Base-by-base conservation (phyloP, 1,284 basidiomycete genomes). In the Entoloma clypeatum region DNA sequence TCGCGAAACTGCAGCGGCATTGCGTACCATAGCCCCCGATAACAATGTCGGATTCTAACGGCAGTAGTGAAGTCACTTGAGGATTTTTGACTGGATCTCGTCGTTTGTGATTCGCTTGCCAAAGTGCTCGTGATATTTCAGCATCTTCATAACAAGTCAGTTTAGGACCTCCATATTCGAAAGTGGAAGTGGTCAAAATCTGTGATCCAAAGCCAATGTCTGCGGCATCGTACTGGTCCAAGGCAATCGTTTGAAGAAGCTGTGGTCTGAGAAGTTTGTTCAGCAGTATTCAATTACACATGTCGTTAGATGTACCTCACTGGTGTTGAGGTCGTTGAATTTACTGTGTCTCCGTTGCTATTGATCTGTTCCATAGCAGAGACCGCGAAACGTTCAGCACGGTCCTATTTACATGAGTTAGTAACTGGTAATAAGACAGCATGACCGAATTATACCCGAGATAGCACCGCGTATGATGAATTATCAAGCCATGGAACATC, bases 1-100 rank as follows among this genome's bases (percentile, higher is more conserved):
- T 26, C 2, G 18, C 8, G 7, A 47, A 24, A 10, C 33, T 11
- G 2, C 8, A 10, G 5, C 8, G 8, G 21, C 30, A 9, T 7
- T 32, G 5, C 76, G 27, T 51, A 86, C 85, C 71, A 48, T 71
- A 79, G 28, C 84, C 86, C 30, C 80, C 58, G 30, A 86, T 51
- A 24, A 88, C 63, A 0, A 59, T 42, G 23, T 76, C 72, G 1
- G 78, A 58, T 34, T 80, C 77, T 5, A 86, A 51, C 7, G 81
- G 77, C 18, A 87, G 62, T 7, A 76, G 56, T 1, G 70, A 65
- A 2, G 79, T 76, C 18, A 75, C 47, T 17, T 55, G 54, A 13
- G 48, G 24, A 5, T 13, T 34, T 16, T 6, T 9, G 11, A 18
- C 19, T 18, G 10, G 23, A n/a, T 24, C 30, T n/a, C n/a, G 17